Base-by-base conservation (phyloP, 2,329 filamentous ascomycete genomes). In the Epichloe glyceriae region DNA sequence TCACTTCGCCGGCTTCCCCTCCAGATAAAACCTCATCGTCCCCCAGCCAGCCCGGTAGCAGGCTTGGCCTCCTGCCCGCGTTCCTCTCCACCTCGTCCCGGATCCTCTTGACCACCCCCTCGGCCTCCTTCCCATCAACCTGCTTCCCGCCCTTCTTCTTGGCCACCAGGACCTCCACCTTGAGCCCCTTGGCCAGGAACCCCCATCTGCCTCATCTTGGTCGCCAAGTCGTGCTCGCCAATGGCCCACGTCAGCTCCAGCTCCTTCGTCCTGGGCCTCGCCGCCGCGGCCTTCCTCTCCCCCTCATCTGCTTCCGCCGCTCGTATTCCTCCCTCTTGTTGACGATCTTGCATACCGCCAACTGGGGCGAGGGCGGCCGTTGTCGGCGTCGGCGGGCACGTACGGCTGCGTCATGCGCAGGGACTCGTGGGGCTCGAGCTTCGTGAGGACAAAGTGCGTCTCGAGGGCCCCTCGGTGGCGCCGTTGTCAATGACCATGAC, bases 161-260 rank as follows among this genome's bases (percentile, higher is more conserved):
- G n/a, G 80, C 79, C 46, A 96, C 60, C 49, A 84, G 60, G 11
- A 96, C 62, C 63, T 93, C 84, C 19, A 96, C 88, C 62, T 75
- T 81, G 63, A 78, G 76, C 1, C 89, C 89, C 64, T 88, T 87
- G 8, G 64, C 70, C 62, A 96, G 62, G 62, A 95, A 95, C 50
- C 70, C 68, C 68, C 60, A 91, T 64, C 68, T 81, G 79, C 60
- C 77, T 77, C 64, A 93, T 64, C 62, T 83, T 79, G 64, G 86
- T 83, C n/a, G 69, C 69, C 49, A 95, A 65, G 70, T 96, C 90
- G 62, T 91, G 78, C 12, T 67, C 62, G 54, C 82, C 82, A 60
- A 95, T 94, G 35, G 84, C 82, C 90, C 90, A 97, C 65, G 88
- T 91, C 59, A 97, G 59, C 69, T 96, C 90, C n/a, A 96, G 66